phyloP scores from a whole-genome alignment of 495 filamentous ascomycete species.

The Lasiosphaeris hirsuta region DNA sequence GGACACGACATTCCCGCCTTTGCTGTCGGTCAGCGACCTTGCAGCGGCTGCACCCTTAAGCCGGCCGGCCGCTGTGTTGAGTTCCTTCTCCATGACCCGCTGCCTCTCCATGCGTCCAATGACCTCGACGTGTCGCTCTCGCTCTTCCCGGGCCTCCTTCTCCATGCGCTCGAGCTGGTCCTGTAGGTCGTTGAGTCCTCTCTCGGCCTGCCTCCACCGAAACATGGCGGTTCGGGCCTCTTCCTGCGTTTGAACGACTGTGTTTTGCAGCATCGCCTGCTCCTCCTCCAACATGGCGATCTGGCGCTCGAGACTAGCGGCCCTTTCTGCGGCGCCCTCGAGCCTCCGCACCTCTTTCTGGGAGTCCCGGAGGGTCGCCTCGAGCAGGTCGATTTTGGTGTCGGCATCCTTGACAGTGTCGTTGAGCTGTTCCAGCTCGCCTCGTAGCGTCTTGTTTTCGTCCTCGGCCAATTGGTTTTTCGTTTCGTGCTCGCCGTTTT shows the following conservation, averaged over 20 bases:
- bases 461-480: slow-evolving; percentile 69
- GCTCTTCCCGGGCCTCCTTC: slow-evolving; percentile 76
- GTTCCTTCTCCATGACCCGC: slow-evolving; percentile 68
- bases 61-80: slow-evolving; percentile 70
- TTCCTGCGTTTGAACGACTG: slow-evolving; percentile 60
- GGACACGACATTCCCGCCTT: slow-evolving; percentile 64
- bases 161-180: slow-evolving; percentile 90
- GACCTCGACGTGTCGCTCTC: slow-evolving; percentile 76
- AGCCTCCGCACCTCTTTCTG: slow-evolving; percentile 72
- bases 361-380: slow-evolving; percentile 68
- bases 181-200: slow-evolving; percentile 65
- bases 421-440: slow-evolving; percentile 81
- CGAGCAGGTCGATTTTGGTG: slow-evolving; percentile 64
- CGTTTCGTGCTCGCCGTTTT: slow-evolving; percentile 70
- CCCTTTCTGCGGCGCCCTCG: slow-evolving; percentile 66
- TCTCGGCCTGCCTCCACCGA: slow-evolving; percentile 80
- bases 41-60: slow-evolving; percentile 74
- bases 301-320: slow-evolving; percentile 74
- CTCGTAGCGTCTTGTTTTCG: slow-evolving; percentile 74
- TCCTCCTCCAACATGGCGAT: slow-evolving; percentile 74
- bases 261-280: slow-evolving; percentile 66
- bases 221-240: slow-evolving; percentile 71
- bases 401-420: slow-evolving; percentile 71
- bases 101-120: slow-evolving; percentile 76
- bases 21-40: slow-evolving; percentile 54